These are phyloP conservation scores for Leptosphaerulina australis DNA, from an alignment of 2,329 filamentous ascomycete species.

Conservation along the genomic window DNA sequence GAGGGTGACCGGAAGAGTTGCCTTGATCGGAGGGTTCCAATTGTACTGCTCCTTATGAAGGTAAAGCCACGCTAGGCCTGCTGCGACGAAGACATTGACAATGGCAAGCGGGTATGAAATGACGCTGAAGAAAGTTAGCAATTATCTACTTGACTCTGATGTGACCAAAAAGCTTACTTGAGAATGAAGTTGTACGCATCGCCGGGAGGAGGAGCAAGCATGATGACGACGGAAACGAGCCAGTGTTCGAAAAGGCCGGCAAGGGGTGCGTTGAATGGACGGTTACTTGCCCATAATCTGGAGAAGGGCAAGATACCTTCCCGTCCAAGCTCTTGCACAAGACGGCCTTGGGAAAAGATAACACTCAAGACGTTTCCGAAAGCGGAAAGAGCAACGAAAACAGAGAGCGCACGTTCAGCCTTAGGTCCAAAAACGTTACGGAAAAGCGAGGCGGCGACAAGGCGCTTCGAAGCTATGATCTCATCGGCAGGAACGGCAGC, in stretches of 20 bases:
- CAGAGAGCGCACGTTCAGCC: constrained; percentile 65
- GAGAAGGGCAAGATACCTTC: constrained; percentile 71
- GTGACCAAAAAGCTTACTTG: constrained; percentile 47
- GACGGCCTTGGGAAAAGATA: constrained; percentile 70
- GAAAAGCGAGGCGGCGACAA: constrained; percentile 64
- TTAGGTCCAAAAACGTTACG: constrained; percentile 58
- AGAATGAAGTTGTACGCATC: constrained; percentile 68
- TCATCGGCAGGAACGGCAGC: constrained; percentile 64
- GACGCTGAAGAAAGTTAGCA: constrained; percentile 51
- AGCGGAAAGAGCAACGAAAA: constrained; percentile 70
- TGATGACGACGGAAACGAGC: constrained; percentile 67
- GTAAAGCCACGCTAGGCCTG: constrained; percentile 57
- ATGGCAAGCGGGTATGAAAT: constrained; percentile 69
- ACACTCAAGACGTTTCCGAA: constrained; percentile 71
- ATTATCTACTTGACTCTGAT: background rate
- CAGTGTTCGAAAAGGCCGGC: constrained; percentile 69
- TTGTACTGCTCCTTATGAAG: constrained; percentile 49
- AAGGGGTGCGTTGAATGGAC: constrained; percentile 67
- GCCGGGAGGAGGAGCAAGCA: constrained; percentile 69
- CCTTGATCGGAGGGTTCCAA: constrained; percentile 58
- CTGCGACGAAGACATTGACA: constrained; percentile 59
- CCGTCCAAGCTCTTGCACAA: constrained; percentile 69
- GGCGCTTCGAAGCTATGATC: constrained; percentile 59
- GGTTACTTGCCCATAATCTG: constrained; percentile 66
- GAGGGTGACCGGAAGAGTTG: constrained; percentile 56